Percentiles rank a stretch among this genome's conserved stretches.
These are phyloP conservation scores for Trichoderma sp. DNA, from an alignment of 2,329 filamentous ascomycete species.

Conservation along the genomic window DNA sequence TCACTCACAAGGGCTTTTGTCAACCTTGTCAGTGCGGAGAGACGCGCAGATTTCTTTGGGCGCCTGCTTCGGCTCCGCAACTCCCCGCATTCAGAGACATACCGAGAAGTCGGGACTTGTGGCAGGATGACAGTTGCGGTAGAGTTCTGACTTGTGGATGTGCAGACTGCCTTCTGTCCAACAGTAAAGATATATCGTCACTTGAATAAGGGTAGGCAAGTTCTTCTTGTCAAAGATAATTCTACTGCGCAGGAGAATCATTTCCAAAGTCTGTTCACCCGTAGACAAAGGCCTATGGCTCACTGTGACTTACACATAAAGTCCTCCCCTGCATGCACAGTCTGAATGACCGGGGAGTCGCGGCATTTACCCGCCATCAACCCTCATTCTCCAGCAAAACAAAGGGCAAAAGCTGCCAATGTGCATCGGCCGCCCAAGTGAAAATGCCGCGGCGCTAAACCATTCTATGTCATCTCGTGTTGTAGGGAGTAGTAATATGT, in stretches of 20 bases:
- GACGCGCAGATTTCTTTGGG: background rate
- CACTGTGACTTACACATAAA: background rate
- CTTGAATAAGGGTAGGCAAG: too few relatives aligned
- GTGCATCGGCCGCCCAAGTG: slow-evolving; percentile 16
- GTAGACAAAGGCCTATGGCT: background rate
- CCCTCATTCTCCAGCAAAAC: background rate
- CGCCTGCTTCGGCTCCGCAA: slow-evolving; percentile 27
- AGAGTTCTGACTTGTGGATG: background rate
- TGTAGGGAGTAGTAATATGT: background rate
- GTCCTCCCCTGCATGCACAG: background rate
- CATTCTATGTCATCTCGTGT: slow-evolving; percentile 5
- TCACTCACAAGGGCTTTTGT: background rate
- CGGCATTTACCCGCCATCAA: slow-evolving; percentile 13
- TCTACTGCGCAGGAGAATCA: too few relatives aligned
- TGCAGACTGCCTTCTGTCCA: background rate
- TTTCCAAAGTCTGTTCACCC: too few relatives aligned
- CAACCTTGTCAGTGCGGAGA: slow-evolving; percentile 23
- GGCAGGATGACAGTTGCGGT: background rate
- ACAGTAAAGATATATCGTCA: too few relatives aligned
- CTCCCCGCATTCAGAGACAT: slow-evolving; percentile 24
- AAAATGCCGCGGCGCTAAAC: slow-evolving; percentile 25
- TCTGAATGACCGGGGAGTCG: slow-evolving; percentile 19
- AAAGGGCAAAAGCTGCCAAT: background rate
- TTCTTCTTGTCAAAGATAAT: too few relatives aligned
- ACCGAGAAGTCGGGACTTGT: slow-evolving; percentile 22